Conservation (phyloP, 2,329 filamentous ascomycete genomes). For the Botrytis deweyae region DNA sequence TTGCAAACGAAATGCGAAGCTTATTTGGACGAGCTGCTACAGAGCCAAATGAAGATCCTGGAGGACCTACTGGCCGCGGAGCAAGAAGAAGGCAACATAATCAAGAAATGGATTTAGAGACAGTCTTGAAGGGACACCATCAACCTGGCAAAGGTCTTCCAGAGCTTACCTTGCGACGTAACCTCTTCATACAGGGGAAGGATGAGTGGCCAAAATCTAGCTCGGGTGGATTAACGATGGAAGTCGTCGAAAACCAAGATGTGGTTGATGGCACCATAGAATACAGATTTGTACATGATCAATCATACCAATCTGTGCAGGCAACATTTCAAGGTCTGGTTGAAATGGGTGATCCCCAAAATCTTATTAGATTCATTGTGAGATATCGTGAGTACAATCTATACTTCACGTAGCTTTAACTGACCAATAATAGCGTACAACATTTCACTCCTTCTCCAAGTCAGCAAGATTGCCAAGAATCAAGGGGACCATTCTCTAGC, state of each 20-base stretch:
- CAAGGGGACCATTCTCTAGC: slow-evolving; percentile 85
- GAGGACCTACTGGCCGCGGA: slow-evolving; percentile 40
- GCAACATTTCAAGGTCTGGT: slow-evolving; percentile 74
- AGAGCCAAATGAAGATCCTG: slow-evolving; percentile 54
- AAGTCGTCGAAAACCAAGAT: slow-evolving; percentile 48
- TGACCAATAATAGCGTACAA: slow-evolving; percentile 65
- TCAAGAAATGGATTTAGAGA: slow-evolving; percentile 45
- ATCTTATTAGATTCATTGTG: slow-evolving; percentile 73
- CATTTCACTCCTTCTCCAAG: slow-evolving; percentile 88
- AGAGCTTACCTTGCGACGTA: slow-evolving; percentile 59
- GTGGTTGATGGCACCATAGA: slow-evolving; percentile 59
- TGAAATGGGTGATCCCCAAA: slow-evolving; percentile 79
- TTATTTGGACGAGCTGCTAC: slow-evolving; percentile 65
- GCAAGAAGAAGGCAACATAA: slow-evolving; percentile 44
- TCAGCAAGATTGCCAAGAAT: slow-evolving; percentile 87
- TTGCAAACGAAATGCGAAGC: slow-evolving; percentile 85
- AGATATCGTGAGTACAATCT: slow-evolving; percentile 52
- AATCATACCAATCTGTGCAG: slow-evolving; percentile 72
- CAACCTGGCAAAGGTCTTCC: slow-evolving; percentile 55
- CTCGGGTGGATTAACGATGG: slow-evolving; percentile 82
- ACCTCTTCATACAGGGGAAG: slow-evolving; percentile 68
- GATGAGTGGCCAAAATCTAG: slow-evolving; percentile 69
- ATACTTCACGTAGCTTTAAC: neutral
- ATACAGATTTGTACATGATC: slow-evolving; percentile 77
- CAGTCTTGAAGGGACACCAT: slow-evolving; percentile 44